These are phyloP conservation scores for Typha latifolia DNA, from an alignment of 176 grass and related monocot species.

Conservation along the genomic window DNA sequence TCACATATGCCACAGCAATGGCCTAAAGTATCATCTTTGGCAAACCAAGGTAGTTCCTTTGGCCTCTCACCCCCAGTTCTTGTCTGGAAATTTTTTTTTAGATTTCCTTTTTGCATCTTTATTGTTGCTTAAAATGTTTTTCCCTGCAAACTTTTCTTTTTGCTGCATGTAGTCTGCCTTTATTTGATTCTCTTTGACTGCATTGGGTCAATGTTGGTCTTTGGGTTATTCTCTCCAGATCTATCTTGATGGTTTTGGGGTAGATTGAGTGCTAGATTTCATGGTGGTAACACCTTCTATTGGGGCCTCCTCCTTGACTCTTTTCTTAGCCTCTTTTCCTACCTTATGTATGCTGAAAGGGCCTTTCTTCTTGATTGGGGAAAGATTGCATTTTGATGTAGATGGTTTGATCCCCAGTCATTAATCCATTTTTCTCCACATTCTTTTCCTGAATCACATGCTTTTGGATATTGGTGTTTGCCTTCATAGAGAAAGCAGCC, in stretches of 20 bases:
- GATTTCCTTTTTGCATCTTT: not conserved
- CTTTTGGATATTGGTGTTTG: not conserved
- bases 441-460: not conserved
- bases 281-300: too few relatives aligned
- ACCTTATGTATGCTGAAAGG: not conserved
- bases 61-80: not conserved
- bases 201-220: not conserved
- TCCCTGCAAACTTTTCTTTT: not conserved
- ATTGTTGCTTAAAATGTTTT: not conserved
- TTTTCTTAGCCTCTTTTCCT: not conserved
- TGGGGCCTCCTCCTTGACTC: not conserved
- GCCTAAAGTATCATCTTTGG: constrained; percentile 9
- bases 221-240: not conserved
- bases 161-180: not conserved
- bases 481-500: not conserved
- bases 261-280: too few relatives aligned
- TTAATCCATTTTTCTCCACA: constrained; percentile 1
- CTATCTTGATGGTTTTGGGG: not conserved
- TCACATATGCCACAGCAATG: not conserved
- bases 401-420: not conserved
- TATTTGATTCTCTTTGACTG: not conserved
- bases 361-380: too few relatives aligned
- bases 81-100: not conserved
- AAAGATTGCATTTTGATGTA: constrained; percentile 1
- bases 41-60: constrained; percentile 1